Conservation (phyloP, 805 yeast genomes). For the Suhomyces tanzawaensis region DNA sequence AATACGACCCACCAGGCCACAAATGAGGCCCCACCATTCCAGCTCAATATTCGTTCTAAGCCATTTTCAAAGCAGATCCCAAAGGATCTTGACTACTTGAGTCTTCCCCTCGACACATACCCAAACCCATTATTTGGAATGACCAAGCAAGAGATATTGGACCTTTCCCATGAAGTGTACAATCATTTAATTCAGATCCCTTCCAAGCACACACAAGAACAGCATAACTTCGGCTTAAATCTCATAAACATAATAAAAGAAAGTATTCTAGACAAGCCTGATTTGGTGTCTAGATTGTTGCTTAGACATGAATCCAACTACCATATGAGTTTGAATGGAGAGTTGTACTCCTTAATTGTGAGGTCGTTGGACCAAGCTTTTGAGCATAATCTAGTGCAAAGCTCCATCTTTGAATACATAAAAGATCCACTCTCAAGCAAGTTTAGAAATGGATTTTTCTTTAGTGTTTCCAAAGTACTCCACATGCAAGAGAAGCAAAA, state of each 20-base stretch:
- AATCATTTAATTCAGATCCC: slow-evolving; percentile 27
- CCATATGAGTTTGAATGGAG: slow-evolving; percentile 14
- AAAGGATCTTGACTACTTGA: slow-evolving; percentile 3
- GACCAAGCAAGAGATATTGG: slow-evolving; percentile 24
- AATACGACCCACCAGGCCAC: background rate
- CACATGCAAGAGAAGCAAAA: slow-evolving; percentile 10
- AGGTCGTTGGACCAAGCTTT: slow-evolving; percentile 16
- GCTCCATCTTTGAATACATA: slow-evolving; percentile 28
- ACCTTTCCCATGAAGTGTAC: slow-evolving; percentile 21
- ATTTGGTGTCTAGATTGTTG: slow-evolving; percentile 14
- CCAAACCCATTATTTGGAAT: slow-evolving; percentile 37
- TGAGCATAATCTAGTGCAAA: slow-evolving; percentile 18
- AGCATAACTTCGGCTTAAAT: slow-evolving; percentile 27
- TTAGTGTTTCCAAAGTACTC: slow-evolving; percentile 15
- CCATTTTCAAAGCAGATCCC: slow-evolving; percentile 13
- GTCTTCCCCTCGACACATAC: slow-evolving; percentile 19
- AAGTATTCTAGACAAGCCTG: slow-evolving; percentile 26
- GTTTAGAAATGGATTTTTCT: slow-evolving; percentile 16
- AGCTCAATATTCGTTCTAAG: slow-evolving; percentile 10
- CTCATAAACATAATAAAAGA: slow-evolving; percentile 30
- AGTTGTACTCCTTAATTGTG: slow-evolving; percentile 16
- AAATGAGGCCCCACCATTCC: background rate
- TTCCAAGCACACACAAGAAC: slow-evolving; percentile 21
- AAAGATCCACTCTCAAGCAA: slow-evolving; percentile 19
- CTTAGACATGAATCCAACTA: background rate